Evolutionary conservation across 768 basidiomycete genomes (phyloP), one percentile per base, ranked within the genome.

Genomic region (Dictyophora rubrovolvata): DNA sequence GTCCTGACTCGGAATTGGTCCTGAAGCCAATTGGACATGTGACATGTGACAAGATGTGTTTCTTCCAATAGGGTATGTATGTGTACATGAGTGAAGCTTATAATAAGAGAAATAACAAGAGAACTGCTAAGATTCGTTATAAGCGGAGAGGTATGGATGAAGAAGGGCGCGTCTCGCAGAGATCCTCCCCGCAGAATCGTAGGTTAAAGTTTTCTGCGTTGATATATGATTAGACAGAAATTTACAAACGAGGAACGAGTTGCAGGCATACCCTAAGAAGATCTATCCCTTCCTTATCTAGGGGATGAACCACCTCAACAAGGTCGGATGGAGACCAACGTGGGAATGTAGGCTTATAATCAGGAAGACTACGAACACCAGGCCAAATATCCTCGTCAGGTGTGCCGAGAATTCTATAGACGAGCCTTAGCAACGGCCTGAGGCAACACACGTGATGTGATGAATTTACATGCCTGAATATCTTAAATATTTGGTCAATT

Each of bases 401-500:
- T 33, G 96, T 99, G 23, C 96, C 96, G 50, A 99, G 80, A 28
- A 96, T 82, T 67, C 96, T 97, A 65, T 2, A 7, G 23, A 59
- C 9, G 14, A 34, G 52, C 23, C n/a, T 53, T 22, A 61, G 56
- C 50, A 63, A 59, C 48, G 54, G 53, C 22, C 23, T 36, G 33
- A 11, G 2, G 17, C 34, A 53, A 14, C 42, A 53, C 48, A 34
- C 46, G 50, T 47, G 18, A 21, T 48, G 16, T 48, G 37, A 54
- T 51, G 28, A 49, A 54, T 21, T 47, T 49, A 71, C 79, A 55
- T 62, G 94, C 96, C 91, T 83, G 80, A 98, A 99, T 67, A 99
- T 99, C 73, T 92, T 87, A 82, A 98, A 98, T 63, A 98, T 98
- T 76, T 99, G 96, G 73, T 99, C 96, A 68, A 98, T 99, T 74